These are phyloP conservation scores for Kluyveromyces sp. DNA, from an alignment of 1,139 yeast species.

Conservation along the genomic window DNA sequence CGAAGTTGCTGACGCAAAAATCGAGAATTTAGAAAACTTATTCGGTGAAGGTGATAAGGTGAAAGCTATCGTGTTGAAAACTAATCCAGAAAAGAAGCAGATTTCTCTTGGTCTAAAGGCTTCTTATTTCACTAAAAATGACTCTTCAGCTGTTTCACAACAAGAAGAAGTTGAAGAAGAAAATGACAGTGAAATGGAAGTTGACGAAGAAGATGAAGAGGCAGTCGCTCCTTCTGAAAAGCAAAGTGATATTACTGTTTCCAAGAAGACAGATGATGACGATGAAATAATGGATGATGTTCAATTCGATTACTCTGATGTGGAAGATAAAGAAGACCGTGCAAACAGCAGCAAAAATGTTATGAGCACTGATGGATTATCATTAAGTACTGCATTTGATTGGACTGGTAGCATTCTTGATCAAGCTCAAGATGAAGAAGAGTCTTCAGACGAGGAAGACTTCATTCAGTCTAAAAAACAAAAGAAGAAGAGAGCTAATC, in stretches of 20 bases:
- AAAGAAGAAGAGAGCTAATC: slow-evolving; percentile 40
- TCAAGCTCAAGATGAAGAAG: slow-evolving; percentile 55
- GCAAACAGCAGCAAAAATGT: slow-evolving; percentile 17
- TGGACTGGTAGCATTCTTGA: slow-evolving; percentile 90
- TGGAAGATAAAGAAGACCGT: slow-evolving; percentile 13
- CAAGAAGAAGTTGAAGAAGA: slow-evolving; percentile 29
- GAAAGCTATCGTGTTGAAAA: slow-evolving; percentile 65
- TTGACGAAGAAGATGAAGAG: slow-evolving; percentile 16
- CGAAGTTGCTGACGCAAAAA: slow-evolving; percentile 68
- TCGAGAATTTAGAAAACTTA: slow-evolving; percentile 45
- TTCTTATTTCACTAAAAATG: slow-evolving; percentile 53
- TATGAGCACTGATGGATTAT: slow-evolving; percentile 44
- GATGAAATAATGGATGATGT: slow-evolving; percentile 25
- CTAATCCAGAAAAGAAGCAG: slow-evolving; percentile 60
- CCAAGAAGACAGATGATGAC: slow-evolving; percentile 13
- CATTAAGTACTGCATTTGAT: slow-evolving; percentile 72
- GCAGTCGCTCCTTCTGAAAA: slow-evolving; percentile 16
- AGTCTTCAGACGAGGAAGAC: slow-evolving; percentile 46
- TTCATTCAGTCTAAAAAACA: slow-evolving; percentile 35
- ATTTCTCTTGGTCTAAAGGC: slow-evolving; percentile 91
- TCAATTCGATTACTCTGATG: slow-evolving; percentile 17
- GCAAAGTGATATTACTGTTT: slow-evolving; percentile 21
- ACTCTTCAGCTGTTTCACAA: slow-evolving; percentile 32
- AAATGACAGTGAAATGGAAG: slow-evolving; percentile 21
- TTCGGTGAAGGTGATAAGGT: slow-evolving; percentile 88